Conservation (phyloP, 2,329 filamentous ascomycete genomes). For the Alternaria infectoria region DNA sequence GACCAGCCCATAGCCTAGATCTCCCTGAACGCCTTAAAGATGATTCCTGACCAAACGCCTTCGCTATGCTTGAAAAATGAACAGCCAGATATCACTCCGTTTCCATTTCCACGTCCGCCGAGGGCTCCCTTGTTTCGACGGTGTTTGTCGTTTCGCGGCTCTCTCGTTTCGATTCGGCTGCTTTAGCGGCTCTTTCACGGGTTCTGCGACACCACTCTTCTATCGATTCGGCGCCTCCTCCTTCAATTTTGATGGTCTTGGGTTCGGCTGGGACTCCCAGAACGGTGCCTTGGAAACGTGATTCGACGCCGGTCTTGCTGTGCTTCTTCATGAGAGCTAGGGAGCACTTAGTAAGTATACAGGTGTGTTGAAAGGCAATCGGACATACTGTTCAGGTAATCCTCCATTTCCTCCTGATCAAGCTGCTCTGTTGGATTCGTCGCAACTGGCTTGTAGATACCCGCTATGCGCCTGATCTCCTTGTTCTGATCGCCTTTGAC, state of each 20-base stretch:
- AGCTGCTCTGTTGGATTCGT: constrained; percentile 55
- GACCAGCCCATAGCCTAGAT: neutral
- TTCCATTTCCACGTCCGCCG: constrained; percentile 37
- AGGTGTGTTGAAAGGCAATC: neutral
- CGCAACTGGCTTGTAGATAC: constrained; percentile 58
- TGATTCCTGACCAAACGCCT: constrained; percentile 34
- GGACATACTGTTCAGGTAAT: constrained; percentile 53
- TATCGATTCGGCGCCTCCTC: constrained; percentile 71
- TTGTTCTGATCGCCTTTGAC: constrained; percentile 74
- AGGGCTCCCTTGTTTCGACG: constrained; percentile 22
- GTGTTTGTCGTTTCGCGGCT: constrained; percentile 24
- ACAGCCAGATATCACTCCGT: constrained; percentile 22
- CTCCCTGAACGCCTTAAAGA: constrained; percentile 19
- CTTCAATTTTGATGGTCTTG: constrained; percentile 77
- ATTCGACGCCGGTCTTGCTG: constrained; percentile 85
- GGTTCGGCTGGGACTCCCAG: constrained; percentile 77
- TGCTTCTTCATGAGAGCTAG: constrained; percentile 88
- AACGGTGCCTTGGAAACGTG: constrained; percentile 82
- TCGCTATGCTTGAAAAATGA: constrained; percentile 41
- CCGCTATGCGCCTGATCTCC: constrained; percentile 82
- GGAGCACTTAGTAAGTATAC: constrained; percentile 21
- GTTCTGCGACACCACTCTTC: constrained; percentile 64
- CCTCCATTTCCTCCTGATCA: constrained; percentile 53
- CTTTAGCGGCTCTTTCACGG: constrained; percentile 36
- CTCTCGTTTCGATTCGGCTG: constrained; percentile 31